These are phyloP conservation scores for Salvia miltiorrhiza DNA, from an alignment of 257 asterid species.

Conservation along the genomic window DNA sequence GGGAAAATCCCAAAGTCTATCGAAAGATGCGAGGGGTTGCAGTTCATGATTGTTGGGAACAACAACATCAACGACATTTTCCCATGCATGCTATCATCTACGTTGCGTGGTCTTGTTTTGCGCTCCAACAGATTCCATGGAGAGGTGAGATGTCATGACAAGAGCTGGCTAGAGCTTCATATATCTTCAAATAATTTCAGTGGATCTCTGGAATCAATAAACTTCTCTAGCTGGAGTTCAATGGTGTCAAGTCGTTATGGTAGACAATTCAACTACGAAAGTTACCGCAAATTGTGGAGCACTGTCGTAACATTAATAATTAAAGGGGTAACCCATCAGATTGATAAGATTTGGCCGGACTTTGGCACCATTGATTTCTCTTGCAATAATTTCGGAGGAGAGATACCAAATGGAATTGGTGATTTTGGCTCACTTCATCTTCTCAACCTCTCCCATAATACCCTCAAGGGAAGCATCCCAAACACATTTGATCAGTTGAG, in stretches of 20 bases:
- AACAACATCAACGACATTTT: conserved; percentile 26
- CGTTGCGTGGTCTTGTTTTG: conserved; percentile 37
- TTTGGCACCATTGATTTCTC: too few relatives aligned
- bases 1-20: conserved; percentile 33
- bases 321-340: too few relatives aligned
- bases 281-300: too few relatives aligned
- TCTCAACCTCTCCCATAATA: background rate
- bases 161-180: conserved; percentile 20
- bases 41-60: conserved; percentile 40
- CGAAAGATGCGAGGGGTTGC: conserved; percentile 28
- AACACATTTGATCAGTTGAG: background rate
- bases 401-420: background rate
- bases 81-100: conserved; percentile 35
- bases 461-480: background rate
- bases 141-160: conserved; percentile 17
- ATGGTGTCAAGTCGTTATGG: background rate
- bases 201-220: background rate
- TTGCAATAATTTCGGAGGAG: background rate
- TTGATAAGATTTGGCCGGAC: too few relatives aligned
- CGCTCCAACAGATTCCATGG: conserved; percentile 43
- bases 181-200: conserved; percentile 24
- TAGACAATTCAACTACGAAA: too few relatives aligned
- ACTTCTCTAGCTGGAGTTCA: conserved; percentile 10
- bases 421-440: background rate
- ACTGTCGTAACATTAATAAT: too few relatives aligned